phyloP scores from a whole-genome alignment of 2,329 filamentous ascomycete genomes.

The Aspergillus ruber region DNA sequence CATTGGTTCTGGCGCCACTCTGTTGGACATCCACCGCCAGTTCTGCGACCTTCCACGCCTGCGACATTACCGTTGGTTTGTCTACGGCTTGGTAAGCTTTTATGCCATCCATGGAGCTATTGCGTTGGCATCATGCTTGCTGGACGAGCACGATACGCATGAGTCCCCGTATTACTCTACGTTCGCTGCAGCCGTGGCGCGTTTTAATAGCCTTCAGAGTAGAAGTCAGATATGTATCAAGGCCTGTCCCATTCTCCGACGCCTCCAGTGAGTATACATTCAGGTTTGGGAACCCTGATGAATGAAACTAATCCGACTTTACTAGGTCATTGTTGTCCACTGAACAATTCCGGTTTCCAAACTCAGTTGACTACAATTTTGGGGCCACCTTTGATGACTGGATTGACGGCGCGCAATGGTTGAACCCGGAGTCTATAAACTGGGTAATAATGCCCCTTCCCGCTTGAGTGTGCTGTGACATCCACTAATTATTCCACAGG shows the following conservation, averaged over 20 bases:
- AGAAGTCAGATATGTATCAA: slow-evolving; percentile 2
- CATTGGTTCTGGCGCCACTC: slow-evolving; percentile 11
- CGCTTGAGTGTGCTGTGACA: not conserved
- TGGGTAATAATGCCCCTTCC: not conserved
- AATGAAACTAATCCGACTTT: not conserved
- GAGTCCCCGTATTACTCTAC: not conserved
- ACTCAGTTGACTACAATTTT: not conserved
- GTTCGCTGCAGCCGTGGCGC: not conserved
- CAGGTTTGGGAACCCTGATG: not conserved
- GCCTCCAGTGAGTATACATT: slow-evolving; percentile 3
- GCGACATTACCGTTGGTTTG: slow-evolving; percentile 19
- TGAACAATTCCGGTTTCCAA: not conserved
- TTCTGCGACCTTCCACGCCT: slow-evolving; percentile 15
- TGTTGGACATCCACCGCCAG: slow-evolving; percentile 18
- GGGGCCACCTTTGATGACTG: slow-evolving; percentile 2
- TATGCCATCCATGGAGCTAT: slow-evolving; percentile 22
- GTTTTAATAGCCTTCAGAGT: not conserved
- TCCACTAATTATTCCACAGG: not conserved
- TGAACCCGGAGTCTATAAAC: slow-evolving; percentile 3
- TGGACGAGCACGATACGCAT: slow-evolving; percentile 1
- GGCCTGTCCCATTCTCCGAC: slow-evolving; percentile 3
- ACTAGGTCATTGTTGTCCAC: not conserved
- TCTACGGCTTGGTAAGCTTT: slow-evolving; percentile 20
- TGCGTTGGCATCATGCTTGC: slow-evolving; percentile 14
- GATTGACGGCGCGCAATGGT: slow-evolving; percentile 2